Base-by-base conservation (phyloP, 179 eudicot genomes). In the Dionaea muscipula region DNA sequence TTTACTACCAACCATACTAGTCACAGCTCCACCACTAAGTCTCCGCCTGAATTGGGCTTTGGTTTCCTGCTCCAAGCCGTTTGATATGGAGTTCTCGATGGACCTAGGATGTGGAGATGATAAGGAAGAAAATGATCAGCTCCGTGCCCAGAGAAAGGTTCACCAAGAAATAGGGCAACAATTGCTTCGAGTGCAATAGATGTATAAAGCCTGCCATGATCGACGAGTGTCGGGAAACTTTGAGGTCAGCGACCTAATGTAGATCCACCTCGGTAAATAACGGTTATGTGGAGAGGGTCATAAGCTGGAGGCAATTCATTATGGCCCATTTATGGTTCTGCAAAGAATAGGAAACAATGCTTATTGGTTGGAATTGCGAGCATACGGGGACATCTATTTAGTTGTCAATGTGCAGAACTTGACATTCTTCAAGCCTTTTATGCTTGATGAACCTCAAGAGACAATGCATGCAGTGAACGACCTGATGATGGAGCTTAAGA, bases 251-350 rank as follows among this genome's bases (percentile, higher is more conserved):
- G 56, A 52, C 10, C 4, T 52, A 0, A 38, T 52, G 3, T 26
- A 38, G 38, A 4, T 52, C 0, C 33, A 52, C 12, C 39, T 52
- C 2, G 56, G 56, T 7, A 52, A 52, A 17, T 37, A 52, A 17
- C 12, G 10, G 3, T 31, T 3, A 21, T 10, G 17, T 1, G 37
- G 56, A 12, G 19, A 8, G 3, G 39, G 39, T 2, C 26, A 18
- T 16, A 52, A 28, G 23, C 9, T 52, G 40, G 15, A 52, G 20
- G 38, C 56, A 1, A 2, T 52, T 1, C 38, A 38, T 0, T 52
- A 52, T 21, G 56, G 56, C 0, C 56, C 56, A 0, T 28, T 52
- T 15, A 22, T 2, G 8, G 10, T 38, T 12, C 14, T 38, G 2
- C 2, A 38, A 12, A 11, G 3, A 14, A 9, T 9, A 15, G 16